phyloP scores from a whole-genome alignment of 2,329 filamentous ascomycete species.

The Didymella pinodella region DNA sequence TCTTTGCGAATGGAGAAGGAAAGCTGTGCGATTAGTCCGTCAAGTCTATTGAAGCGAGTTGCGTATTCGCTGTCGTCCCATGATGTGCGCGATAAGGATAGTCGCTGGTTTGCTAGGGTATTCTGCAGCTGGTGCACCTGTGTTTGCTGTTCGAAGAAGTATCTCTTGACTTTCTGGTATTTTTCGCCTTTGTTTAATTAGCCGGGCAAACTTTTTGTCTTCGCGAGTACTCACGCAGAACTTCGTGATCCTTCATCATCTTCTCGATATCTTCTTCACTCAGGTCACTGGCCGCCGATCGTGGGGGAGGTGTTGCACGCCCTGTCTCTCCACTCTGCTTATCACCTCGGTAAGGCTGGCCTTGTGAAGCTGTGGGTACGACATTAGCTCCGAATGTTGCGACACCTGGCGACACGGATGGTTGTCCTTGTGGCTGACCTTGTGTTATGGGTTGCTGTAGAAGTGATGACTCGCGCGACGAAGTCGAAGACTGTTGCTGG shows the following conservation, averaged over 20 bases:
- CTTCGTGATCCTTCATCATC: slow-evolving; percentile 59
- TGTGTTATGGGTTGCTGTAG: slow-evolving; percentile 46
- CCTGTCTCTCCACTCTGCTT: slow-evolving; percentile 49
- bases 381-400: slow-evolving; percentile 56
- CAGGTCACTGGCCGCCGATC: slow-evolving; percentile 52
- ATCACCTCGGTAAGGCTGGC: slow-evolving; percentile 53
- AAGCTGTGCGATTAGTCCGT: slow-evolving; percentile 92
- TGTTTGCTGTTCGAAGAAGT: slow-evolving; percentile 91
- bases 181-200: slow-evolving; percentile 72
- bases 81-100: slow-evolving; percentile 91
- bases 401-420: slow-evolving; percentile 49
- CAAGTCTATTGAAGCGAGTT: slow-evolving; percentile 86
- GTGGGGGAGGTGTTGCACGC: slow-evolving; percentile 57
- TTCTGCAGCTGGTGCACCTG: slow-evolving; percentile 97
- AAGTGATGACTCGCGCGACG: slow-evolving; percentile 47
- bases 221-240: slow-evolving; percentile 53
- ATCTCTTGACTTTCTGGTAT: slow-evolving; percentile 97
- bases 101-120: slow-evolving; percentile 92
- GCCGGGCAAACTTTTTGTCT: neutral
- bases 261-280: slow-evolving; percentile 57
- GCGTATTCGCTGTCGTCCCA: slow-evolving; percentile 95
- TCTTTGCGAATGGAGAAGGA: slow-evolving; percentile 96
- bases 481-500: slow-evolving; percentile 40
- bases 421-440: slow-evolving; percentile 49
- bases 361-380: slow-evolving; percentile 55